Conservation (phyloP, 169 alveolate species). For the Plasmodium knowlesi region DNA sequence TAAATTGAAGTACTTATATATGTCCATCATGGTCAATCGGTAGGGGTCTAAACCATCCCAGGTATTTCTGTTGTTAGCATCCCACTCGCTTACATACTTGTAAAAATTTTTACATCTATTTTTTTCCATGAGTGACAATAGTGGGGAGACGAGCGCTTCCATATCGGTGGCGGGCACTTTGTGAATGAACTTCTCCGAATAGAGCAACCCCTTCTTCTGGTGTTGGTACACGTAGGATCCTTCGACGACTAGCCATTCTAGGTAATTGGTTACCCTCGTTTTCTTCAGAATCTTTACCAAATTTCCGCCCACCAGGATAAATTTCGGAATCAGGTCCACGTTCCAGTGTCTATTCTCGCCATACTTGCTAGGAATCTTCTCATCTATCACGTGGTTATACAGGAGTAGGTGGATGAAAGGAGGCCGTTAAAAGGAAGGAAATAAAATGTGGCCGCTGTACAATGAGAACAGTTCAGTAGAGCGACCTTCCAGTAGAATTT, state of each 20-base stretch:
- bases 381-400: slow-evolving; percentile 73
- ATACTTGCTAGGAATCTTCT: slow-evolving; percentile 91
- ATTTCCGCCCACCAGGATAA: slow-evolving; percentile 98
- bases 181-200: slow-evolving; percentile 94
- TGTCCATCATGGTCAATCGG: slow-evolving; percentile 89
- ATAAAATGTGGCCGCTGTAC: no score
- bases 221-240: slow-evolving; percentile 98
- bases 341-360: slow-evolving; percentile 99
- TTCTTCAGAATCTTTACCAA: slow-evolving; percentile 95
- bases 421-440: not conserved
- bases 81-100: slow-evolving; percentile 91
- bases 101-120: slow-evolving; percentile 96
- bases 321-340: slow-evolving; percentile 98
- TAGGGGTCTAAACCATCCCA: slow-evolving; percentile 92
- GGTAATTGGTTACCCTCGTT: slow-evolving; percentile 94
- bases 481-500: not conserved
- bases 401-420: not conserved
- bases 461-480: not conserved
- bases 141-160: slow-evolving; percentile 96
- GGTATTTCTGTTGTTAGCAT: slow-evolving; percentile 90
- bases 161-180: slow-evolving; percentile 98
- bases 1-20: slow-evolving; percentile 92
- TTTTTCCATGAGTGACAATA: slow-evolving; percentile 97
- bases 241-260: slow-evolving; percentile 97
- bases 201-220: slow-evolving; percentile 95